These are phyloP conservation scores for Colletotrichum echinochloae DNA, from an alignment of 2,329 filamentous ascomycete species.

Conservation along the genomic window DNA sequence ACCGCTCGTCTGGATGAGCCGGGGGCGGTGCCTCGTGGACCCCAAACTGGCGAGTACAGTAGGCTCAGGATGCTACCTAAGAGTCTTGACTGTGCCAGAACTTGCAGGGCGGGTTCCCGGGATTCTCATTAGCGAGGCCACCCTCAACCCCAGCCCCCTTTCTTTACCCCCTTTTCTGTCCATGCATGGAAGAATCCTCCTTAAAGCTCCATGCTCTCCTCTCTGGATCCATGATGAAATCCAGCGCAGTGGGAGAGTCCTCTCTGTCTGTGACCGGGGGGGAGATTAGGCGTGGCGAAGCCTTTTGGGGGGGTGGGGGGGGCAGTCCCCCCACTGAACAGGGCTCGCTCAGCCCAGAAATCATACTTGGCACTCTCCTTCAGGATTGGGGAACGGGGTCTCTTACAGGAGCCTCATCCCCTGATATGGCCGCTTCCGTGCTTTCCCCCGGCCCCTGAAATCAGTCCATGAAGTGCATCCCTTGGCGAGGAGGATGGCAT, in stretches of 20 bases:
- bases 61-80: background rate
- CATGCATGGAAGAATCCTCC: slow-evolving; percentile 18
- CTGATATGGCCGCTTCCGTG: slow-evolving; percentile 21
- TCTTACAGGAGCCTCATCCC: slow-evolving; percentile 24
- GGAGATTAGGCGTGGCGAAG: slow-evolving; percentile 28
- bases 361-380: too few species aligned
- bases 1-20: slow-evolving; percentile 5
- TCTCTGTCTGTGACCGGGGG: background rate
- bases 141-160: slow-evolving; percentile 8
- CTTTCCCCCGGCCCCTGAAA: slow-evolving; percentile 6
- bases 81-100: background rate
- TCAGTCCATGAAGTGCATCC: slow-evolving; percentile 6
- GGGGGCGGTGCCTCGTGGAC: slow-evolving; percentile 23
- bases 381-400: slow-evolving; percentile 17
- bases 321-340: slow-evolving; percentile 29
- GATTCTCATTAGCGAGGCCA: slow-evolving; percentile 9
- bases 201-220: background rate
- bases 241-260: background rate
- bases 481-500: background rate
- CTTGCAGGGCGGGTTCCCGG: background rate
- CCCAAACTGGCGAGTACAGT: background rate
- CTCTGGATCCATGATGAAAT: background rate
- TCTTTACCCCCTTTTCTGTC: background rate
- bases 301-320: too few species aligned
- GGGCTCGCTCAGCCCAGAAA: slow-evolving; percentile 9